Conservation (phyloP, 2,329 filamentous ascomycete species). For the Davidsoniella eucalypti region DNA sequence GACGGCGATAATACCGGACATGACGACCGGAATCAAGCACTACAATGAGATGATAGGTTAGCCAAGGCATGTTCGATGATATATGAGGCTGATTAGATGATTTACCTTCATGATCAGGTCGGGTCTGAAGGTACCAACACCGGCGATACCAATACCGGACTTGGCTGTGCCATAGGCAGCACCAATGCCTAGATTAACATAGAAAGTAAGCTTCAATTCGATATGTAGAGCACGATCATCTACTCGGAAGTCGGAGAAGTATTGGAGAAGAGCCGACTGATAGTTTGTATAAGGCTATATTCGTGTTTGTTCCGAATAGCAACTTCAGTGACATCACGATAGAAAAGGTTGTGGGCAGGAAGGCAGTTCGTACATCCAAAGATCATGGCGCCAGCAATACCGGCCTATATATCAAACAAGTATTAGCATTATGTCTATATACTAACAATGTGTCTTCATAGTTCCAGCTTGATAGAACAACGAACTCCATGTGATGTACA, state of each 20-base stretch:
- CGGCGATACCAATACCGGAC: conserved; percentile 74
- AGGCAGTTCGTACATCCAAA: conserved; percentile 50
- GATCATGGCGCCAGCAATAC: conserved; percentile 68
- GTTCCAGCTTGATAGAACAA: neutral
- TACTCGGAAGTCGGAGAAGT: neutral
- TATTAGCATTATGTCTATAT: neutral
- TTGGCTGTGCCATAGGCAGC: conserved; percentile 81
- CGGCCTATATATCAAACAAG: conserved; percentile 34
- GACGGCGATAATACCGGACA: conserved; percentile 98
- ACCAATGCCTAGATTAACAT: conserved; percentile 35
- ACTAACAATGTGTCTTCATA: no score
- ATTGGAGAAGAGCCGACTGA: neutral
- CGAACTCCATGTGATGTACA: neutral
- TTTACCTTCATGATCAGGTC: conserved; percentile 82
- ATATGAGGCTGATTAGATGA: neutral
- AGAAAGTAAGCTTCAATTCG: neutral
- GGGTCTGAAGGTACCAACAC: conserved; percentile 68
- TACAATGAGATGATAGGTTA: conserved; percentile 19
- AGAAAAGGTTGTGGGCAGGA: conserved; percentile 12
- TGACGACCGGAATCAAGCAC: conserved; percentile 80
- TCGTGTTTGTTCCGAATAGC: neutral
- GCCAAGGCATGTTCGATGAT: neutral
- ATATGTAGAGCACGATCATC: no score
- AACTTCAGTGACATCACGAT: conserved; percentile 7
- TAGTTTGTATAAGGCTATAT: neutral